These are phyloP conservation scores for Geopyxis carbonaria DNA, from an alignment of 495 filamentous ascomycete genomes.

Conservation along the genomic window DNA sequence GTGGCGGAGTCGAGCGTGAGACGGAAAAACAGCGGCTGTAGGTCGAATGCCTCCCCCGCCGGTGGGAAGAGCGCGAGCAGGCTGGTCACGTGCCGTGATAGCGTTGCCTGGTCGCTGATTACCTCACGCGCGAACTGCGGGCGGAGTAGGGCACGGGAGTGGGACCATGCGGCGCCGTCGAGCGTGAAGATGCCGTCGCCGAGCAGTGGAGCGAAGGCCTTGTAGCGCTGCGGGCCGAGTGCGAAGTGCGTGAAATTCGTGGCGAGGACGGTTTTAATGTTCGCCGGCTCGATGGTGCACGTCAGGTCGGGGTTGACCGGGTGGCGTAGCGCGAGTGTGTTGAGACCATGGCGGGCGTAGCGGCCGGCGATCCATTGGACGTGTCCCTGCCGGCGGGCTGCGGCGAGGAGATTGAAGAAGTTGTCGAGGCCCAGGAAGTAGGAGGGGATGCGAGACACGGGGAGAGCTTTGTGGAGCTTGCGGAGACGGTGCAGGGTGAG, in stretches of 20 bases:
- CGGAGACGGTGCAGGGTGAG: conserved; percentile 21
- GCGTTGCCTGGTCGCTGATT: conserved; percentile 40
- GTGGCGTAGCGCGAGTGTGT: background rate
- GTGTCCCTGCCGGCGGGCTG: conserved; percentile 26
- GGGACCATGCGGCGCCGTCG: conserved; percentile 48
- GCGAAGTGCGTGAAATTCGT: conserved; percentile 44
- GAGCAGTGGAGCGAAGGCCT: conserved; percentile 37
- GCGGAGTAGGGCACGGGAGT: conserved; percentile 43
- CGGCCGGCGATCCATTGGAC: conserved; percentile 27
- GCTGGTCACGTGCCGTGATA: conserved; percentile 42
- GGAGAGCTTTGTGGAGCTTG: conserved; percentile 27
- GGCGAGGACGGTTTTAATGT: conserved; percentile 50
- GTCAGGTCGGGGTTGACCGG: background rate
- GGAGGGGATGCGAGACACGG: conserved; percentile 14
- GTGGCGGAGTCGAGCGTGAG: conserved; percentile 54
- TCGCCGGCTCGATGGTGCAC: conserved; percentile 50
- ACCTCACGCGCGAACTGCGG: conserved; percentile 47
- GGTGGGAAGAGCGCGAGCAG: conserved; percentile 31
- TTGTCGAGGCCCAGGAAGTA: conserved; percentile 26
- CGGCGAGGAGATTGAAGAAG: conserved; percentile 24
- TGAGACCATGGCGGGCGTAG: conserved; percentile 30
- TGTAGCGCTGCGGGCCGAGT: conserved; percentile 33
- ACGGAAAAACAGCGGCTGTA: conserved; percentile 49
- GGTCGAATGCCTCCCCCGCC: conserved; percentile 36
- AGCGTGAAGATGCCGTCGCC: conserved; percentile 56